Conservation (phyloP, 129 eudicot genomes). For the Escallonia rubra region DNA sequence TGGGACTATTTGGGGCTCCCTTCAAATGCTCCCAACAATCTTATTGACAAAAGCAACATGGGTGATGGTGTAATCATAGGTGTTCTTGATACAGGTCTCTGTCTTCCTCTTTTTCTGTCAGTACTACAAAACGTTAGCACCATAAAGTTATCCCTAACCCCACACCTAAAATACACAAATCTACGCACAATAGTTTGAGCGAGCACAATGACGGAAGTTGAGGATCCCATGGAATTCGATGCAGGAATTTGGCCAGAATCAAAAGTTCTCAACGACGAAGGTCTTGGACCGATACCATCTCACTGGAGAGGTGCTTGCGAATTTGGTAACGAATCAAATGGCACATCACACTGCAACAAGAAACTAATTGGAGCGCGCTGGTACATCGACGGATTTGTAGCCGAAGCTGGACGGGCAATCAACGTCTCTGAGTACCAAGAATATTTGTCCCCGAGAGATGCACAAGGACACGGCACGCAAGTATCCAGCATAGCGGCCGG, state of each 20-base stretch:
- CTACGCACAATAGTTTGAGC: too few species aligned
- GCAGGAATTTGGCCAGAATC: slow-evolving; percentile 65
- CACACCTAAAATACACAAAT: too few species aligned
- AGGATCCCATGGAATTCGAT: background rate
- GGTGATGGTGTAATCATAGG: slow-evolving; percentile 16
- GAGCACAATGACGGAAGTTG: too few species aligned
- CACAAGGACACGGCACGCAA: slow-evolving; percentile 15
- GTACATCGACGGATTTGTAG: slow-evolving; percentile 5
- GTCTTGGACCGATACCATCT: slow-evolving; percentile 34
- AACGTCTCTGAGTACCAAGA: background rate
- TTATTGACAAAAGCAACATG: slow-evolving; percentile 4
- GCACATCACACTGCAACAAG: slow-evolving; percentile 3
- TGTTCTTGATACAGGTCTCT: slow-evolving; percentile 5
- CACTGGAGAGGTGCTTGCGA: slow-evolving; percentile 51
- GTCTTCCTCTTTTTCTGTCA: too few species aligned
- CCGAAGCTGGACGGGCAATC: background rate
- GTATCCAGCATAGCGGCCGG: slow-evolving; percentile 14
- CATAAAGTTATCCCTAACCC: background rate
- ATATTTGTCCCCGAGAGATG: slow-evolving; percentile 5
- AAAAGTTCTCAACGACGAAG: slow-evolving; percentile 33
- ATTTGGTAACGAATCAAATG: slow-evolving; percentile 33
- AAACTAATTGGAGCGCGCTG: slow-evolving; percentile 23
- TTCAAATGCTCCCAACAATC: slow-evolving; percentile 4
- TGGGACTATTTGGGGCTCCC: slow-evolving; percentile 11
- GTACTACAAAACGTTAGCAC: background rate